Evolutionary conservation across 208 protist species (phyloP), one percentile per base, ranked within the genome.

Genomic region (Hexamita inflata): DNA sequence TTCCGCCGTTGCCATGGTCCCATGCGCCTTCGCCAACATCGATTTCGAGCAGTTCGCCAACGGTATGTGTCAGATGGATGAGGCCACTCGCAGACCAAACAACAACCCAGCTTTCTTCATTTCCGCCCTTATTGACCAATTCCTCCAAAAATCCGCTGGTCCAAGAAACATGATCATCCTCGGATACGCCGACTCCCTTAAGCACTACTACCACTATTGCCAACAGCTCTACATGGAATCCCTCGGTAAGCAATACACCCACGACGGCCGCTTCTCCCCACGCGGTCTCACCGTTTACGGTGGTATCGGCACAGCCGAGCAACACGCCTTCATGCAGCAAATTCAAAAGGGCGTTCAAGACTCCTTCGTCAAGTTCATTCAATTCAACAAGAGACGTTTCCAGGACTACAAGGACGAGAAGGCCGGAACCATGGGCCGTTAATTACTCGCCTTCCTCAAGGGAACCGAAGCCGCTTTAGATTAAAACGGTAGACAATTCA

Each of bases 281-380:
- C 13, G 30, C 39, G 82, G 82, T 30, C 73, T 76, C 35, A 79
- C 76, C 41, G 68, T 82, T 29, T 82, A 77, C 59, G 82, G 82
- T 32, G 82, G 82, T 59, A 78, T 82, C 39, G 82, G 81, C 11
- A 84, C 81, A 34, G 73, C 0, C 34, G 76, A 80, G 53, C 82
- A 84, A 74, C 82, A 83, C 62, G 49, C 79, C 1, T 84, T 82
- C 66, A 81, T 84, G 74, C 82, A 84, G 64, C 82, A 84, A 74
- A 41, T 84, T 60, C 79, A 83, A 68, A 82, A 84, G 45, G 82
- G 82, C 24, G 59, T 82, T 0, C 13, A 42, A 24, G 79, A 84
- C 74, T 29, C 29, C 0, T 75, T 82, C 45, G 77, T 82, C 45
- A 19, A 66, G 9, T n/a, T n/a, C n/a, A 80, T 84, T 42, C 40